Percentiles rank a stretch among this genome's conserved stretches.
Evolutionary conservation across 805 yeast genomes (phyloP).

Genomic region (Kodamaea restingae): DNA sequence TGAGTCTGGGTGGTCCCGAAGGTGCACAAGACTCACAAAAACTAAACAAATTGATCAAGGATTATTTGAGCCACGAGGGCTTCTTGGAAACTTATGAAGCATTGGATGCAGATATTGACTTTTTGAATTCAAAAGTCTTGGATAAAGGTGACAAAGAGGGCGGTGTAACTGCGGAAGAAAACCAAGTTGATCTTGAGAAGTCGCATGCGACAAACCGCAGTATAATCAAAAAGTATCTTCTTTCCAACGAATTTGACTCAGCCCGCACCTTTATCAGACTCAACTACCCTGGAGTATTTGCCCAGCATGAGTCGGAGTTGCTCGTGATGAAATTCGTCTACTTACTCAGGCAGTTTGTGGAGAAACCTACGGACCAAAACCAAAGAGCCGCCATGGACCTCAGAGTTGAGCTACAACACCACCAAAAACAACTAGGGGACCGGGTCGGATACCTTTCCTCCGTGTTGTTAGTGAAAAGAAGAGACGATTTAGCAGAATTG

Average conservation of each 20-base stretch:
- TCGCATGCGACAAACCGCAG: slow-evolving; percentile 35
- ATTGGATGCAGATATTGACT: slow-evolving; percentile 28
- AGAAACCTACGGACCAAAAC: slow-evolving; percentile 12
- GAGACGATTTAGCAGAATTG: slow-evolving; percentile 17
- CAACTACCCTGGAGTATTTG: slow-evolving; percentile 20
- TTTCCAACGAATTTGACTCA: slow-evolving; percentile 42
- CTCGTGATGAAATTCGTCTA: slow-evolving; percentile 22
- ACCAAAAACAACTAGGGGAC: slow-evolving; percentile 9
- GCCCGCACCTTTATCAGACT: slow-evolving; percentile 35
- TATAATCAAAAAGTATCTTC: slow-evolving; percentile 36
- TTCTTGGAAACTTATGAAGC: slow-evolving; percentile 33
- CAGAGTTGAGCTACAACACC: slow-evolving; percentile 18
- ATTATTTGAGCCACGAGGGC: slow-evolving; percentile 39
- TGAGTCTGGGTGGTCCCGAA: neutral
- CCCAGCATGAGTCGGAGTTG: slow-evolving; percentile 21
- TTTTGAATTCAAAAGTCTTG: slow-evolving; percentile 16
- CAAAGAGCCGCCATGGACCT: slow-evolving; percentile 16
- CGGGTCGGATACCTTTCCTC: slow-evolving; percentile 20
- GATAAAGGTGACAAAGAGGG: neutral
- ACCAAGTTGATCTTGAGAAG: slow-evolving; percentile 7
- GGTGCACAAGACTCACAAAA: slow-evolving; percentile 23
- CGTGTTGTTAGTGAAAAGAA: slow-evolving; percentile 20
- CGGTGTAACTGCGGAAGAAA: slow-evolving; percentile 9
- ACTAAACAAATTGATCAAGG: slow-evolving; percentile 32
- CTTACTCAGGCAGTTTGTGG: slow-evolving; percentile 20